phyloP scores from a whole-genome alignment of 768 basidiomycete species.

The Coprinellus micaceus region DNA sequence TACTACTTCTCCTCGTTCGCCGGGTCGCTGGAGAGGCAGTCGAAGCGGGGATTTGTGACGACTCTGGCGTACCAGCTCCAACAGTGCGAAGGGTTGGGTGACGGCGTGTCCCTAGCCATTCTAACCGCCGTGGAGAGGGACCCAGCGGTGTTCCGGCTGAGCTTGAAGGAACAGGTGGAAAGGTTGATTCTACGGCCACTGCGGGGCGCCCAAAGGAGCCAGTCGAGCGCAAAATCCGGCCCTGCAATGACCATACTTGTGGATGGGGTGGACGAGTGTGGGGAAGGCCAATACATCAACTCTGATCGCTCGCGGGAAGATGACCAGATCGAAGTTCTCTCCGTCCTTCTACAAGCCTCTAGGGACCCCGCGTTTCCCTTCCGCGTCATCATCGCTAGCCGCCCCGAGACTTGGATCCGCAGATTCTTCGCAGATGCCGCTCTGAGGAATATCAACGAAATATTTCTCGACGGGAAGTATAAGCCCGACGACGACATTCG shows the following conservation, averaged over 20 bases:
- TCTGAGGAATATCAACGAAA: background rate
- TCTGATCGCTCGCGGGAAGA: background rate
- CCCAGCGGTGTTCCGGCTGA: background rate
- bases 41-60: background rate
- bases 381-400: background rate
- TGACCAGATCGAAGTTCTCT: background rate
- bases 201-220: background rate
- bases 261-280: constrained; percentile 8
- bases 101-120: background rate
- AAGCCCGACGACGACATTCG: background rate
- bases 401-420: background rate
- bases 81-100: background rate
- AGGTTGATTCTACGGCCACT: background rate
- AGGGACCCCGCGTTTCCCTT: background rate
- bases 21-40: too few relatives aligned
- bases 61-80: background rate
- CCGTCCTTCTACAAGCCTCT: background rate
- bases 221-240: background rate
- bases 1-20: too few relatives aligned
- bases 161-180: background rate
- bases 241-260: background rate
- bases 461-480: background rate
- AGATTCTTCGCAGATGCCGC: background rate
- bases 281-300: background rate
- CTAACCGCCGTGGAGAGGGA: background rate